Base-by-base conservation (phyloP, 2,329 filamentous ascomycete genomes). In the Colletotrichum cereale region DNA sequence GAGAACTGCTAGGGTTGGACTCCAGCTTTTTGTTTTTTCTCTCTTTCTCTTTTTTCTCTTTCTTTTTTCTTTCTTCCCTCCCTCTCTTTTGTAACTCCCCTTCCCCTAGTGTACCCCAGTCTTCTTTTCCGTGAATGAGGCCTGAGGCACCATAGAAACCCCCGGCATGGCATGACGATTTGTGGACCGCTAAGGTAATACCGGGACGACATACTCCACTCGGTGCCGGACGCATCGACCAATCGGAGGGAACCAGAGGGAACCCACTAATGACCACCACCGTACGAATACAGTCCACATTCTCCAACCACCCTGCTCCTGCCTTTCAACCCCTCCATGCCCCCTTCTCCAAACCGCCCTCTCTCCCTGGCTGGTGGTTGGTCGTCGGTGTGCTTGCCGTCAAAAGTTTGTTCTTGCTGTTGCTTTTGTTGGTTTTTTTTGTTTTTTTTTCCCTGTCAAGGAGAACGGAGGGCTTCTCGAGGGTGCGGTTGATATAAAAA, bases 81-180 rank as follows among this genome's bases (percentile, higher is more conserved):
- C 50, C n/a, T 62, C 44, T 36, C 34, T 57, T 52, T 57, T 57
- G 64, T 58, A 21, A 24, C 29, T 29, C 38, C 47, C 44, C 5
- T 29, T 31, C 29, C 34, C 21, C 55, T 60, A 12, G 5, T 31
- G 42, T 42, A 21, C 44, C 47, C 44, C 64, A 6, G n/a, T 47
- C 57, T 53, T 31, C 14, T 52, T n/a, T n/a, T n/a, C n/a, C n/a
- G 38, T 31, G 11, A 12, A 16, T 8, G 5, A 4, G 18, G 62
- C 48, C 62, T 64, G 47, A 71, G 68, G 68, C 65, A 68, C 52
- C 21, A 29, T 4, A 36, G 29, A 50, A 5, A 1, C 10, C 42
- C n/a, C 68, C 31, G 44, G 60, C 34, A 68, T 68, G 47, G 58
- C 53, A 68, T 71, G 65, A 71, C 65, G 68, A 71, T 60, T 60